Base-by-base conservation (phyloP, 306 rosid species). In the Trifolium pratense region DNA sequence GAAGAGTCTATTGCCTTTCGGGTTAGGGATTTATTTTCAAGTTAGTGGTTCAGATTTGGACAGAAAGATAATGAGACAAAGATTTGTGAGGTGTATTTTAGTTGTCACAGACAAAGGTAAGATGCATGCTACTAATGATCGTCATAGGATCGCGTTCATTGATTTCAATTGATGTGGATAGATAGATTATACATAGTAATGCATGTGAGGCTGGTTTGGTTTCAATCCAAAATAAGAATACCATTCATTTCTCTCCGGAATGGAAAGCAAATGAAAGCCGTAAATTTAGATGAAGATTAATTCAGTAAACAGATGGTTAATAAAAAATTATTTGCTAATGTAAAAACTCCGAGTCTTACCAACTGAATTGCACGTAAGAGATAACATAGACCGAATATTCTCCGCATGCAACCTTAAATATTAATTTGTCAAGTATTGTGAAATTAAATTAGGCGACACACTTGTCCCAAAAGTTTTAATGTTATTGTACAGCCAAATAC, bases 191-290 rank as follows among this genome's bases (percentile, higher is more conserved):
- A n/a, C n/a, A 67, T 66, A 1, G 10, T 36, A 56, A 84, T 32
- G 73, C 91, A 87, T 86, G 88, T 85, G 91, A 81, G 64, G 21
- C 66, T 75, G 76, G 42, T 84, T 66, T 78, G 78, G 42, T 84
- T 70, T 71, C 64, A 63, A 26, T 68, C 49, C 13, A 71, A 68
- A 78, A 62, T 53, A 51, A 62, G 73, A 46, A 78, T 61, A 61
- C 60, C 57, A 78, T 67, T 68, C 60, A 21, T 21, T 21, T 21
- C 57, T 40, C 29, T 64, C 4, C 3, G 7, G 5, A 61, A 70
- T 66, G 56, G 9, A 39, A 73, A 68, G 34, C 31, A 26, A 15
- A 39, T 55, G 16, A 56, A 68, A 76, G 36, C 20, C 9, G 51
- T 56, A 64, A 32, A 71, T 67, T 23, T 10, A 46, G 37, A 26